Base-by-base conservation (phyloP, 2,329 filamentous ascomycete species). In the Calonectria pseudoturangicola region DNA sequence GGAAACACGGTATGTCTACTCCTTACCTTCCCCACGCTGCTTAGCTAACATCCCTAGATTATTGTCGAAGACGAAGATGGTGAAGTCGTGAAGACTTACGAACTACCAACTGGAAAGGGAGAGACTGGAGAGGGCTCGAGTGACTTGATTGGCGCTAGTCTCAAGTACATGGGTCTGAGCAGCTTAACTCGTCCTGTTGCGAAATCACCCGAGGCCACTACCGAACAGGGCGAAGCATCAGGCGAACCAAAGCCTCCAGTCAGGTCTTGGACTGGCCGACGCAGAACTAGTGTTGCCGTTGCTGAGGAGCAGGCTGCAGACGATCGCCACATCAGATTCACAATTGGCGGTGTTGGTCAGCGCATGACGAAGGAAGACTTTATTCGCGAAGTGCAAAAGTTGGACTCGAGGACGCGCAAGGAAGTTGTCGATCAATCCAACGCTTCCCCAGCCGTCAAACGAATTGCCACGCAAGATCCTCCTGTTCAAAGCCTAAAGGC, bases 41-140 rank as follows among this genome's bases (percentile, higher is more conserved):
- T 15, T 30, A n/a, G 47, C 81, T 86, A 79, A 87, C 79, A 16
- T n/a, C 1, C 15, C 66, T 21, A 94, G 86, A 95, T 97, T 75
- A 96, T 97, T 81, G 93, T 97, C 18, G 94, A 97, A 84, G 94
- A 97, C 74, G 93, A 94, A 82, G 93, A 96, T 77, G 94, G 94
- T 51, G 95, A 97, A 82, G 95, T 97, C 39, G 90, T 97, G 81
- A 96, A 96, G 86, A 92, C 94, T 70, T 96, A 95, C 81, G 92
- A 96, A 75, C 89, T 96, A 33, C 92, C 93, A 1, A 85, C 88
- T 0, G 84, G 90, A 30, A 90, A 88, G 74, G 72, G 64, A 1
- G 77, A 75, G 6, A 48, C 50, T 21, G 73, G 77, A 0, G 86
- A 87, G 15, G 81, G 81, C 18, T 86, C 84, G 21, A 82, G 77